Evolutionary conservation across 2,329 filamentous ascomycete species (phyloP), one percentile per base, ranked within the genome.

Genomic region (Fusarium nurragi): DNA sequence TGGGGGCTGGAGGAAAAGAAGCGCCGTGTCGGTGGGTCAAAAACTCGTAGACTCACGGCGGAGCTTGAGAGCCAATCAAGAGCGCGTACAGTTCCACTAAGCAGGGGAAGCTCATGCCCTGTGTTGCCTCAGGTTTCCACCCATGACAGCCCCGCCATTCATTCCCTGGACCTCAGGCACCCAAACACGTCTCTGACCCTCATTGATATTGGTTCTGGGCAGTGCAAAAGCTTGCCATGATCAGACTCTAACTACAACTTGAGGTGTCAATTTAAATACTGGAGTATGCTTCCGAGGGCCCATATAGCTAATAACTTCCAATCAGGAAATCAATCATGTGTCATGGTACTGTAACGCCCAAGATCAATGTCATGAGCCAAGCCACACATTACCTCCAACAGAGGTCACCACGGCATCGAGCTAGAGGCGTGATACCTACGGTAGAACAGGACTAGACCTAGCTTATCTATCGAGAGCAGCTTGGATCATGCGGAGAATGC

Each of bases 1-100:
- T 71, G 68, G 69, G 66, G 69, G 53, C 49, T 65, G 59, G 54
- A 69, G 55, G 57, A 71, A 66, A 69, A 72, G 62, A 65, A 64
- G 49, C 57, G 60, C 47, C 61, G 48, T 58, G 63, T 57, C 47
- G 28, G 68, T 71, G 69, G 68, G 65, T 60, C 65, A 44, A 48
- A 52, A 55, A 44, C 47, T 43, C 38, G 44, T 44, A 56, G 57
- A 46, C 44, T 55, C 55, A 61, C 52, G 43, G 58, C 36, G 43
- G 47, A 50, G 47, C 16, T 46, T 22, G 34, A 19, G 14, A 52
- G 41, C 70, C 70, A 72, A 72, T 72, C 67, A 72, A 19, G 10
- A 46, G 21, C 25, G 12, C 18, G 16, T 10, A 19, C 34, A 13
- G 43, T 12, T 50, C 63, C 60, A 62, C 60, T 23, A 26, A 32